Evolutionary conservation across 768 basidiomycete genomes (phyloP), one percentile per base, ranked within the genome.

Genomic region (Agrocybe pediades): DNA sequence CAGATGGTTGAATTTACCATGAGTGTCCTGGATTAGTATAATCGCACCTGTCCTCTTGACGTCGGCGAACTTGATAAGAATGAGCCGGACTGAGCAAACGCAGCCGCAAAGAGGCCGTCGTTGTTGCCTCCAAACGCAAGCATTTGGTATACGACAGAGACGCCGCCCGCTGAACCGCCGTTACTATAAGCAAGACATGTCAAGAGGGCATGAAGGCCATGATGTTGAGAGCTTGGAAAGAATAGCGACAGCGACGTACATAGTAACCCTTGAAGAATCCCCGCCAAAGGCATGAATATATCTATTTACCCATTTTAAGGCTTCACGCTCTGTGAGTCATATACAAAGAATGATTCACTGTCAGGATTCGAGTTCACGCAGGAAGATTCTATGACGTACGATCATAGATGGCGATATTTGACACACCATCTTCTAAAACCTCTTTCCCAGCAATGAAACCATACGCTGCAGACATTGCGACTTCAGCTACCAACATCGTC

Each of bases 381-480:
- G 20, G 13, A 21, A 21, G 9, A 49, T 4, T 9, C 23, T 20
- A 17, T 17, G 19, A 41, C 48, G 19, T 24, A 49, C 48, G 48
- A 41, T 49, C 48, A 24, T 21, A 20, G 16, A 39, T 20, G 16
- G 36, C 33, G 17, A 39, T 39, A 15, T 49, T 49, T 41, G 20
- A 21, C 9, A 15, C 17, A 6, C 27, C 27, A 17, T 29, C 26
- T 2, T 48, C 9, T 2, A 13, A 7, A n/a, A 48, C 40, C 24
- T 49, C 48, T 41, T 49, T 49, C 2, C 48, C 24, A 23, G 48
- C 48, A 2, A 49, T 9, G 30, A 49, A 49, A 3, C 39, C 48
- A 39, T 40, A 40, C 9, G 36, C 48, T 40, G 25, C 23, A 13
- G 9, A 33, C 2, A 24, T 27, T n/a, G n/a, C n/a, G n/a, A n/a